Evolutionary conservation across 345 rosid genomes (phyloP).

Genomic region (Rubroshorea leprosula): DNA sequence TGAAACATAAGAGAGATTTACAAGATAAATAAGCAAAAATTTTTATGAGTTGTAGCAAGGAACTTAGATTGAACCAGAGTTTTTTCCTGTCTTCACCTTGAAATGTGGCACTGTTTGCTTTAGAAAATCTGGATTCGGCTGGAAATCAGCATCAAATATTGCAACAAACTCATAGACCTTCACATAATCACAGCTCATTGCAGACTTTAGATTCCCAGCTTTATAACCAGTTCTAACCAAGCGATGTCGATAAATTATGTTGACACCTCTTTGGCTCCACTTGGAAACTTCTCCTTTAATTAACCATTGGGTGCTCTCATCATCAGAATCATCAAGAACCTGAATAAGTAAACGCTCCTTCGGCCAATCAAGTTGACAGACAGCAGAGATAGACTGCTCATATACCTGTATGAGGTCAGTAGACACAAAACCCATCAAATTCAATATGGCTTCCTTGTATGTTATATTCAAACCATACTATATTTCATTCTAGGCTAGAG

Average conservation of each 20-base stretch:
- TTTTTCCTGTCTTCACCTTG: slow-evolving; percentile 38
- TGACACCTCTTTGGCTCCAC: slow-evolving; percentile 69
- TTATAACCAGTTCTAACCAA: slow-evolving; percentile 74
- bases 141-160: slow-evolving; percentile 84
- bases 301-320: slow-evolving; percentile 56
- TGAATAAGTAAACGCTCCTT: slow-evolving; percentile 61
- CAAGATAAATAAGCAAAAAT: not conserved
- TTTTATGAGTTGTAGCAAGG: not conserved
- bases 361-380: slow-evolving; percentile 86
- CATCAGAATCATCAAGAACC: slow-evolving; percentile 77
- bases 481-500: not conserved
- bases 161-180: slow-evolving; percentile 75
- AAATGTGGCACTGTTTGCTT: slow-evolving; percentile 74
- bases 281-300: slow-evolving; percentile 56
- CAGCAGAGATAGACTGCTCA: slow-evolving; percentile 77
- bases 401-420: slow-evolving; percentile 46
- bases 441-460: not conserved
- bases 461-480: not conserved
- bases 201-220: slow-evolving; percentile 91
- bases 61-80: not conserved
- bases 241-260: slow-evolving; percentile 69
- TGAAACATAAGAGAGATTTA: slow-evolving; percentile 24
- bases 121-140: slow-evolving; percentile 66
- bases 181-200: too few relatives aligned
- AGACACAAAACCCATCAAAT: not conserved